phyloP scores from a whole-genome alignment of 805 yeast genomes.

The Lipomyces sp. region DNA sequence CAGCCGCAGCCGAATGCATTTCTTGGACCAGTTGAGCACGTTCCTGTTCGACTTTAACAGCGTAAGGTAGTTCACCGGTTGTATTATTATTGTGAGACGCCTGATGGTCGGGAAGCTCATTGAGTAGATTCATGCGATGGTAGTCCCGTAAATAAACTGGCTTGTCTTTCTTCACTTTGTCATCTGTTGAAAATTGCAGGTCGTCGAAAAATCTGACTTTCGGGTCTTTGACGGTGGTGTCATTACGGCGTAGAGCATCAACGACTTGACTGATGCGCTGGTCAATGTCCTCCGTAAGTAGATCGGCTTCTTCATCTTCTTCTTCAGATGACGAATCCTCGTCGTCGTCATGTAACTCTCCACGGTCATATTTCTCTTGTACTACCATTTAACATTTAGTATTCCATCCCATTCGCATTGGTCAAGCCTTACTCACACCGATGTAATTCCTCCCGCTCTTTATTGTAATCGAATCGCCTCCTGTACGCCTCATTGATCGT shows the following conservation, averaged over 20 bases:
- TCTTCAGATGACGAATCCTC: slow-evolving; percentile 59
- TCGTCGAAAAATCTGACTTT: slow-evolving; percentile 74
- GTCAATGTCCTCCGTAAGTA: slow-evolving; percentile 85
- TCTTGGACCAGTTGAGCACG: slow-evolving; percentile 73
- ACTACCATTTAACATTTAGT: slow-evolving; percentile 16
- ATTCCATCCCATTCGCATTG: not conserved
- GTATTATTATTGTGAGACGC: slow-evolving; percentile 57
- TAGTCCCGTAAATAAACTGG: slow-evolving; percentile 92
- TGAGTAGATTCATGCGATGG: slow-evolving; percentile 80
- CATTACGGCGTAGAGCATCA: slow-evolving; percentile 68
- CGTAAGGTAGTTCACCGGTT: slow-evolving; percentile 67
- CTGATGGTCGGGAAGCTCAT: slow-evolving; percentile 52
- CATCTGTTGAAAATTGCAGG: slow-evolving; percentile 45
- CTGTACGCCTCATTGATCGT: slow-evolving; percentile 42
- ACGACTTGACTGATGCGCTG: slow-evolving; percentile 75
- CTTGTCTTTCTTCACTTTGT: slow-evolving; percentile 57
- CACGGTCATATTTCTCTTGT: slow-evolving; percentile 41
- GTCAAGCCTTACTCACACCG: slow-evolving; percentile 29
- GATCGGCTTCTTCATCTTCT: slow-evolving; percentile 90
- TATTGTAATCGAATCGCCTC: slow-evolving; percentile 43
- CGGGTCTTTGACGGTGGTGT: slow-evolving; percentile 68
- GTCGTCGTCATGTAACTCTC: slow-evolving; percentile 43
- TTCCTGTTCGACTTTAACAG: slow-evolving; percentile 74
- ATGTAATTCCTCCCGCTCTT: slow-evolving; percentile 44
- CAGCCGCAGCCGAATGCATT: slow-evolving; percentile 64